These are phyloP conservation scores for Candida maltosa DNA, from an alignment of 805 yeast genomes.

Conservation along the genomic window DNA sequence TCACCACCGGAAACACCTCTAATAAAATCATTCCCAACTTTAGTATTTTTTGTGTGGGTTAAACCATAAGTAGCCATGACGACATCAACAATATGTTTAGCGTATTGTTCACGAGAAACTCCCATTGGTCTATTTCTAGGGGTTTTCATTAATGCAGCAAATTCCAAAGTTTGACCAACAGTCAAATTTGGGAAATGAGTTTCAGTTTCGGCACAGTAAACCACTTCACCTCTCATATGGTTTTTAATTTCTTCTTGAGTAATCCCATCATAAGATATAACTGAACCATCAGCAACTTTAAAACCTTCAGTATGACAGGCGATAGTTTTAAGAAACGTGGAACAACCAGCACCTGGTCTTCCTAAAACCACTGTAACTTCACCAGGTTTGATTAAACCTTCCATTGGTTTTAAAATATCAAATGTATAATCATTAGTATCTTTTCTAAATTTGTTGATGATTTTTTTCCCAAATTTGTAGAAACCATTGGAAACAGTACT, in stretches of 20 bases:
- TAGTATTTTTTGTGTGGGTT: constrained; percentile 57
- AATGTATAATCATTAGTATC: constrained; percentile 20
- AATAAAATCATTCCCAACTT: constrained; percentile 64
- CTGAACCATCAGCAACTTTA: constrained; percentile 43
- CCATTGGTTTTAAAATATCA: constrained; percentile 63
- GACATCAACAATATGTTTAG: constrained; percentile 52
- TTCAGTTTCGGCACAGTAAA: constrained; percentile 68
- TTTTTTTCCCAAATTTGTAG: constrained; percentile 7
- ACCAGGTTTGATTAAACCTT: constrained; percentile 59
- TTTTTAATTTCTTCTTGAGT: constrained; percentile 45
- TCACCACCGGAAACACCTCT: constrained; percentile 75
- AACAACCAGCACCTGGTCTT: constrained; percentile 81
- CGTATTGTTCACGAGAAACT: constrained; percentile 51
- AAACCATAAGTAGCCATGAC: constrained; percentile 55
- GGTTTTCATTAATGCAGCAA: constrained; percentile 60
- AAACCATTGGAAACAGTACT: constrained; percentile 44
- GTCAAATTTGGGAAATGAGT: constrained; percentile 65
- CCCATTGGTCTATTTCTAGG: constrained; percentile 62
- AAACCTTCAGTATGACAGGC: constrained; percentile 66
- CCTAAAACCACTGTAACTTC: constrained; percentile 71
- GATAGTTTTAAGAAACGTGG: constrained; percentile 61
- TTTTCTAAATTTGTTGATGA: constrained; percentile 1
- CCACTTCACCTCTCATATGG: constrained; percentile 65
- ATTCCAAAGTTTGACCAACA: constrained; percentile 62
- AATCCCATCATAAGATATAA: constrained; percentile 54